phyloP scores from a whole-genome alignment of 2,329 filamentous ascomycete genomes.

The Ophiostoma sp. region DNA sequence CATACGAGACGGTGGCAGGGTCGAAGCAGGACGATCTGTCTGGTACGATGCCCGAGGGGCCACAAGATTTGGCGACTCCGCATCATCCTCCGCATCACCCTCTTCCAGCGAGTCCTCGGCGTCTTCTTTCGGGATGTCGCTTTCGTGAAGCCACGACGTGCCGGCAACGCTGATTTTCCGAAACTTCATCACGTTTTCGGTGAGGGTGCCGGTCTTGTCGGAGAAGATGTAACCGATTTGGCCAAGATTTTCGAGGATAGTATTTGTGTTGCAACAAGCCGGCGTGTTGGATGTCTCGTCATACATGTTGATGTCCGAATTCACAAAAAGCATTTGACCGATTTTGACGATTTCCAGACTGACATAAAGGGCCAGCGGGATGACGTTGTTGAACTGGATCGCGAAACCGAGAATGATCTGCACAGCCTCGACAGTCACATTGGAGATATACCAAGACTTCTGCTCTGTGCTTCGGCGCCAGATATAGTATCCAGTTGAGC shows the following conservation, averaged over 20 bases:
- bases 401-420: constrained; percentile 84
- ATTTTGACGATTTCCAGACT: constrained; percentile 84
- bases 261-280: constrained; percentile 84
- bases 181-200: constrained; percentile 93
- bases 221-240: constrained; percentile 89
- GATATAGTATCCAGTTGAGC: constrained; percentile 73
- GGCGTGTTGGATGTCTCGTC: constrained; percentile 78
- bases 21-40: neutral
- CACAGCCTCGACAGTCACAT: constrained; percentile 67
- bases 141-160: constrained; percentile 80
- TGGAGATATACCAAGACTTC: constrained; percentile 67
- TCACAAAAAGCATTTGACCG: constrained; percentile 69
- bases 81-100: constrained; percentile 24
- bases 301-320: constrained; percentile 83
- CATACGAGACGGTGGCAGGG: neutral
- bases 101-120: constrained; percentile 23
- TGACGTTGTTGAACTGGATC: constrained; percentile 96
- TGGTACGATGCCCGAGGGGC: neutral
- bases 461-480: constrained; percentile 66
- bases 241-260: constrained; percentile 88
- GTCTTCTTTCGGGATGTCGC: constrained; percentile 52
- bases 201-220: constrained; percentile 91
- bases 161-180: constrained; percentile 86
- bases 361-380: constrained; percentile 85
- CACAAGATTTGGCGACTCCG: neutral